Base-by-base conservation (phyloP, 2,329 filamentous ascomycete species). In the Diaporthe citri region DNA sequence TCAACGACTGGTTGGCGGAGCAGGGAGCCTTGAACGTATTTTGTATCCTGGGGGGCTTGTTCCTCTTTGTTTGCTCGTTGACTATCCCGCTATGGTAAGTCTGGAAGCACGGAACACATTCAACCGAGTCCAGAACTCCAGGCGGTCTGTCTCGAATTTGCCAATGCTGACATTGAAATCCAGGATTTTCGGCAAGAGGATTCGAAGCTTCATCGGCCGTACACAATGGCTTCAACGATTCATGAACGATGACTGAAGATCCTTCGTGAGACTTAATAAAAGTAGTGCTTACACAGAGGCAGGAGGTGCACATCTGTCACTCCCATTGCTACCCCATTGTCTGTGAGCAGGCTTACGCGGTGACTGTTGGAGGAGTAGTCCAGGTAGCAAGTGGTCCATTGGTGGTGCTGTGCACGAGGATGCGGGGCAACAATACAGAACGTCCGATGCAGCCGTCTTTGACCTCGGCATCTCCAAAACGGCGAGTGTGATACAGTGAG, bases 111-210 rank as follows among this genome's bases (percentile, higher is more conserved):
- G 20, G n/a, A 7, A 13, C 4, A 25, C 34, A n/a, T 25, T 12
- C 56, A 20, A 22, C 3, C 36, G 31, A 36, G 12, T 59, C 20
- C 22, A 59, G 4, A 15, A 15, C 9, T 13, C 9, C 6, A n/a
- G 20, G 3, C 9, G 22, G 39, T 39, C 1, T 4, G 34, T 12
- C 22, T 15, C 12, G 9, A 28, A 2, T 12, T 28, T 43, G 34
- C 1, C 7, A n/a, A 22, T 12, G n/a, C 36, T 73, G 55, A 73
- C 73, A 36, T 74, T 55, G 25, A n/a, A 10, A 28, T 6, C 12
- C n/a, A 80, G 79, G 85, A 82, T 88, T 10, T 88, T 81, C 77
- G 87, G 87, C 7, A 88, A 89, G 81, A 83, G 82, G 74, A 82
- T 84, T 39, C 82, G 87, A 59, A 83, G 82, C 43, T 84, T 81